Base-by-base conservation (phyloP, 164 flowering plant species). In the Cinnamomum micranthum region DNA sequence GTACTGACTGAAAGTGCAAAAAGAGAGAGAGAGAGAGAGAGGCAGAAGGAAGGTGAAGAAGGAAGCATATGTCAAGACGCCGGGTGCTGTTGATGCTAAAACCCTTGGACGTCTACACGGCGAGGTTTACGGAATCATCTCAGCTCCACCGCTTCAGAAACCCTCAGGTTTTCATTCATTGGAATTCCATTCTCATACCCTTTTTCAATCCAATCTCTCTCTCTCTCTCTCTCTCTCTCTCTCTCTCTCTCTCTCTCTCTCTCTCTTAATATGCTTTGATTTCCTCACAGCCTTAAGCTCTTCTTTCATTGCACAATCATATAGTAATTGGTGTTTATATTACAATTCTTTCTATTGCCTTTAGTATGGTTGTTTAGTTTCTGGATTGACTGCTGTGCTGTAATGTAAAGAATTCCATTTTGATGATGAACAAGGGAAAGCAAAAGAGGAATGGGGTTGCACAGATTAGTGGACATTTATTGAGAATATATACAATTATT, bases 21-120 rank as follows among this genome's bases (percentile, higher is more conserved):
- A 11, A 60, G 0, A 60, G 22, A 60, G 0, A 4, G 0, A 0
- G 2, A 31, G 0, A 0, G 1, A 2, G 0, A 22, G 11, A 19
- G 7, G 6, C 64, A 6, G 24, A 41, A 2, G n/a, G 23, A 60
- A 60, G 2, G 2, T 17, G 23, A 22, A 25, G 33, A 12, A 25
- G 28, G 31, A 64, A 64, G 31, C 67, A 60, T 24, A 89, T 90
- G 97, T 83, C 86, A 74, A 68, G 80, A 70, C 82, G 81, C 81
- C 83, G 86, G 73, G 69, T 91, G 55, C 79, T 90, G 77, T 41
- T 93, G 84, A 79, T 93, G 63, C 74, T 91, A 81, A 93, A 93
- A 80, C 92, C 96, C 13, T 80, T 85, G 51, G 88, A 88, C 52
- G 75, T 75, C 0, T 86, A 77, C 81, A 84, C 88, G 33, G 7